Base-by-base conservation (phyloP, 148 eudicot genomes). In the Rheum nobile region DNA sequence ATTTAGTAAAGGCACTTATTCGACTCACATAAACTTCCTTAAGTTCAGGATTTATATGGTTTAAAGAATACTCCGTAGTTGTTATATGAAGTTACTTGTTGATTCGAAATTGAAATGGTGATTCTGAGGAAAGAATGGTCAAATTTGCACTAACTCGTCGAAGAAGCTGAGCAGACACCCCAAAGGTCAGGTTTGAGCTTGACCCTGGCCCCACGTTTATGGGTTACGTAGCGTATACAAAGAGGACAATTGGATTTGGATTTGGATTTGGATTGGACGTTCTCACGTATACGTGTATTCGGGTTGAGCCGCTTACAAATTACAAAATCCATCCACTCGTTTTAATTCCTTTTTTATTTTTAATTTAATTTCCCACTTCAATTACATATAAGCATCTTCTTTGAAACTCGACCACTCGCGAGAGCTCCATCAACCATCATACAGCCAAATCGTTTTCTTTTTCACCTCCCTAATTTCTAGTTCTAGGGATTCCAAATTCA, bases 351-450 rank as follows among this genome's bases (percentile, higher is more conserved):
- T 31, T 65, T 32, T 8, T 65, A 16, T 65, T 31, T n/a, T n/a
- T n/a, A n/a, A 1, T 14, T 55, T 31, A 31, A 65, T 24, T 57
- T 26, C 16, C 67, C 32, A 29, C 21, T 31, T 16, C 12, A 65
- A 17, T 34, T 34, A 31, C 35, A 28, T 59, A 59, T 59, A 59
- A 63, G 0, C 70, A 65, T 16, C 70, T 21, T 16, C 70, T 65
- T 65, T 65, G 70, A 65, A 65, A 65, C 70, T 65, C 70, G 22
- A 65, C 70, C 70, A 65, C 70, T 65, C 70, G 70, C 70, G 22
- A 65, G 70, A 16, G 41, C 70, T 65, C 22, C 70, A 65, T 65
- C 70, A 34, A 16, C 35, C 67, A 61, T 61, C 67, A 29, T 31
- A 3, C 37, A 32, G 41, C 39, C 70, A 32, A 65, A 65, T 65